These are phyloP conservation scores for Lasiodiplodia gonubiensis DNA, from an alignment of 2,329 filamentous ascomycete species.

Conservation along the genomic window DNA sequence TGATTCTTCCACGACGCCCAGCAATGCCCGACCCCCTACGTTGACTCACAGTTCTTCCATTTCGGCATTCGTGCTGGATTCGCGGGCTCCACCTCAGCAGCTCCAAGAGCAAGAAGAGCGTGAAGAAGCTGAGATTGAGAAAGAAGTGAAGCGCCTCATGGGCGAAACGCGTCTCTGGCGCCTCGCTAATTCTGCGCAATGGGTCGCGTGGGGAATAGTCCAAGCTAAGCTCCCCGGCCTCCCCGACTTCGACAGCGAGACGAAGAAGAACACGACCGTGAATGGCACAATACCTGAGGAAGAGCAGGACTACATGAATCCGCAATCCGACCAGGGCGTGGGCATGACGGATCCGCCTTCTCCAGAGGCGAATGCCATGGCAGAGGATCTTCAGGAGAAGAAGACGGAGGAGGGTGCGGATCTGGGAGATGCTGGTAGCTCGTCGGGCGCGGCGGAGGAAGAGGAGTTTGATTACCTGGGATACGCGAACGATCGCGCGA, in stretches of 20 bases:
- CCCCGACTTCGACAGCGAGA: constrained; percentile 54
- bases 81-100: constrained; percentile 45
- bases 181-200: constrained; percentile 83
- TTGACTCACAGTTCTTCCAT: constrained; percentile 47
- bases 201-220: constrained; percentile 96
- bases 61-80: constrained; percentile 79
- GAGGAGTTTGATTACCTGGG: constrained; percentile 92
- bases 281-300: constrained; percentile 33
- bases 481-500: constrained; percentile 86
- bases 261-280: constrained; percentile 28
- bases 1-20: constrained; percentile 41
- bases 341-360: constrained; percentile 30
- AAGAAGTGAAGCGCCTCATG: constrained; percentile 71
- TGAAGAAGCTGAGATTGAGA: constrained; percentile 68
- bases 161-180: constrained; percentile 86
- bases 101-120: constrained; percentile 50
- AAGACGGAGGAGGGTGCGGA: constrained; percentile 35
- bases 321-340: neutral
- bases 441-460: constrained; percentile 39
- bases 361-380: constrained; percentile 28
- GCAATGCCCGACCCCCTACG: constrained; percentile 36
- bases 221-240: constrained; percentile 86
- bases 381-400: constrained; percentile 36
- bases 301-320: constrained; percentile 28
- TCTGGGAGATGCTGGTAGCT: constrained; percentile 42